Base-by-base conservation (phyloP, 2,329 filamentous ascomycete genomes). In the Davidsoniella neocaledoniae region DNA sequence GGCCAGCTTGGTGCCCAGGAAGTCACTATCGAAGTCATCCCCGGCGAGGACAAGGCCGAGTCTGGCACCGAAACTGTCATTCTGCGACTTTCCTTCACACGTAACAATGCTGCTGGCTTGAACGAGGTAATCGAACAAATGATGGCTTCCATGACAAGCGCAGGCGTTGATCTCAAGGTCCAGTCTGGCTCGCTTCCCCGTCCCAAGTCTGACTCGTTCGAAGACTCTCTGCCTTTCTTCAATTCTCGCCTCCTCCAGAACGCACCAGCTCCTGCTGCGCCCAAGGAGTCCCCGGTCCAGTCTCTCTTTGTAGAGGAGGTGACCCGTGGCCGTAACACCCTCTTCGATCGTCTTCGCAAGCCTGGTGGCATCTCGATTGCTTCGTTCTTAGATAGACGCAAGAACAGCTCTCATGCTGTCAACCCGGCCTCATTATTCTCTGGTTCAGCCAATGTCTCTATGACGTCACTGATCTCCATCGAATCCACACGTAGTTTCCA, bases 151-250 rank as follows among this genome's bases (percentile, higher is more conserved):
- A 77, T 96, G 54, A 84, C 93, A 25, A 82, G 85, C 42, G 83
- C 87, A 43, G 84, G 85, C n/a, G 77, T 95, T n/a, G 86, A 96
- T 58, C 76, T 81, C 8, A 84, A 76, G 51, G 81, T 87, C 40
- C 80, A 96, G 59, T 93, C 93, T 64, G 91, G 91, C 48, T 81
- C 86, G n/a, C 91, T 96, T 56, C 87, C 90, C 17, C 83, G 91
- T n/a, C 91, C 91, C 55, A 95, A 96, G 69, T 96, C 91, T 1
- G 91, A 98, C 64, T 95, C 91, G 0, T 98, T 98, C 56, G 91
- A 98, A 63, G 90, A 98, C 58, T 94, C 90, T 6, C 73, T 96
- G 48, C 90, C 88, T 51, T 96, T 88, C 68, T 98, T 98, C 61
- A 86, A 95, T 62, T 95, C 90, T 2, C 96, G 95, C 68, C 75